phyloP scores from a whole-genome alignment of 2,329 filamentous ascomycete species.

The Fusarium sp. region DNA sequence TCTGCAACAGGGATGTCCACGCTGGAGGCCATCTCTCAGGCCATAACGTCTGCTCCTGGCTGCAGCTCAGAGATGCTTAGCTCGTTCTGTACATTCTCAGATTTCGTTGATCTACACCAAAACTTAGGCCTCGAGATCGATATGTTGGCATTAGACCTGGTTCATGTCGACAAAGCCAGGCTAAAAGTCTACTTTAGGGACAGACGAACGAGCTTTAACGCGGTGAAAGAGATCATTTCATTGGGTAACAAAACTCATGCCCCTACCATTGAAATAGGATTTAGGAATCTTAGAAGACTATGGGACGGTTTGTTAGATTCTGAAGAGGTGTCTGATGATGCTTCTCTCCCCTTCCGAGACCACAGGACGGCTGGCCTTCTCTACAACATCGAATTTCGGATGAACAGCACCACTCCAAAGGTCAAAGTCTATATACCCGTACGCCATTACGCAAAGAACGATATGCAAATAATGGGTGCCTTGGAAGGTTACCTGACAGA shows the following conservation, averaged over 20 bases:
- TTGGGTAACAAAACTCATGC: constrained; percentile 34
- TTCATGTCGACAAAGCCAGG: constrained; percentile 44
- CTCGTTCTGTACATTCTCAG: constrained; percentile 3
- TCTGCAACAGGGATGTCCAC: constrained; percentile 3
- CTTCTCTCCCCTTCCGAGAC: constrained; percentile 16
- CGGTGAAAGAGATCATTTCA: constrained; percentile 43
- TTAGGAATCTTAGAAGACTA: constrained; percentile 30
- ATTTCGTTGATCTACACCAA: not conserved
- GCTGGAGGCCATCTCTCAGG: constrained; percentile 14
- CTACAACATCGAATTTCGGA: constrained; percentile 49
- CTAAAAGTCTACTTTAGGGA: constrained; percentile 53
- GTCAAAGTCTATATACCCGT: constrained; percentile 52
- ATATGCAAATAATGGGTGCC: constrained; percentile 8
- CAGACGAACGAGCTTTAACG: constrained; percentile 46
- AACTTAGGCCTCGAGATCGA: constrained; percentile 16
- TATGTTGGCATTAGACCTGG: constrained; percentile 51
- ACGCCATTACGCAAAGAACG: constrained; percentile 46
- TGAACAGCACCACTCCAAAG: constrained; percentile 31
- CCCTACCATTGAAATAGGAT: constrained; percentile 17
- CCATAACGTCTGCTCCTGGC: constrained; percentile 34
- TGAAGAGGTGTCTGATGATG: constrained; percentile 6
- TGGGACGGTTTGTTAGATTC: constrained; percentile 36
- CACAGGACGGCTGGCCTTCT: constrained; percentile 51
- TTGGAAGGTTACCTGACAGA: not conserved
- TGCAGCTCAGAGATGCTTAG: not conserved